A percentile compares a stretch with the other conserved stretches of the same genome.
Conservation (phyloP, 352 stramenopile species). For the Pythium scleroteichum region DNA sequence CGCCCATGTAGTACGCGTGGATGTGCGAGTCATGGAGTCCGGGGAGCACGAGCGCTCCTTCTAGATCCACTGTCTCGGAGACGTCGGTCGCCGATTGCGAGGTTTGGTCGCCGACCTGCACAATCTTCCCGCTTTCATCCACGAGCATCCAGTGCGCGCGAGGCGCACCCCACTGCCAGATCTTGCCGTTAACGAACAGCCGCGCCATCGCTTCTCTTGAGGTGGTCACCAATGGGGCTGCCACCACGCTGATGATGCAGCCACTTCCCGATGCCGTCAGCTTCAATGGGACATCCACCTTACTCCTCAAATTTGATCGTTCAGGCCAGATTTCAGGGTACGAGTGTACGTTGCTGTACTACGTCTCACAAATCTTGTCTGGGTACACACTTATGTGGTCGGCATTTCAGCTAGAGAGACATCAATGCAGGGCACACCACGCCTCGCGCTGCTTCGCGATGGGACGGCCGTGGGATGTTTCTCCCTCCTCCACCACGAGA, state of each 20-base stretch:
- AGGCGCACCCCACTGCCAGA: constrained; percentile 60
- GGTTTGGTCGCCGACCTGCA: constrained; percentile 36
- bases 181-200: constrained; percentile 60
- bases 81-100: constrained; percentile 1
- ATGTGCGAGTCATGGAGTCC: constrained; percentile 90
- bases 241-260: constrained; percentile 1
- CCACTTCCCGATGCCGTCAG: constrained; percentile 6
- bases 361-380: neutral
- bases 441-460: constrained; percentile 52
- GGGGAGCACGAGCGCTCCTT: constrained; percentile 69
- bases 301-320: neutral
- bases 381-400: constrained; percentile 7
- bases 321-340: neutral
- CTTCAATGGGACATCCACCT: constrained; percentile 2
- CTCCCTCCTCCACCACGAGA: constrained; percentile 45
- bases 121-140: constrained; percentile 44
- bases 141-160: constrained; percentile 62
- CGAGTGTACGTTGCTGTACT: neutral
- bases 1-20: constrained; percentile 82
- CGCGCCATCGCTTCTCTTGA: constrained; percentile 18
- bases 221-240: neutral
- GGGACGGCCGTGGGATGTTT: constrained; percentile 53
- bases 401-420: neutral
- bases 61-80: constrained; percentile 44
- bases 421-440: constrained; percentile 1